Conservation (phyloP, 768 basidiomycete species). For the Butyriboletus loyo region DNA sequence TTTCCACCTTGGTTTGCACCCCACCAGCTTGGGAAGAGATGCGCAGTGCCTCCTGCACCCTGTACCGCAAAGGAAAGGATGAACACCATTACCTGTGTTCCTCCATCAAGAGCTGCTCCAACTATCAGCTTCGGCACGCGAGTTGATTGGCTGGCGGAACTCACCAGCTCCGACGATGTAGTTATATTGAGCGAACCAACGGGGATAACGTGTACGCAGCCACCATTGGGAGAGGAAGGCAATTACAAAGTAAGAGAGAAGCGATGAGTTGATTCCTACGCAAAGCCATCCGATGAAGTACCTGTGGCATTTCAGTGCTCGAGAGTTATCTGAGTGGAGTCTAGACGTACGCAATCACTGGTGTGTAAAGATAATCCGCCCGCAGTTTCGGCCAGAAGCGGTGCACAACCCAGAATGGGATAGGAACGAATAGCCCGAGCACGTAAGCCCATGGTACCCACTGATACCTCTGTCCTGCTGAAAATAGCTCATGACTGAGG, state of each 20-base stretch:
- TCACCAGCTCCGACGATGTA: conserved; percentile 60
- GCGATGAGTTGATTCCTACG: conserved; percentile 53
- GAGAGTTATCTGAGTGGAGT: neutral
- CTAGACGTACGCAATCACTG: conserved; percentile 26
- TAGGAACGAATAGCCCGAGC: conserved; percentile 34
- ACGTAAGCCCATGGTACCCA: conserved; percentile 43
- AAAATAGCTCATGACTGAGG: conserved; percentile 36
- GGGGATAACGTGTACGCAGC: conserved; percentile 54
- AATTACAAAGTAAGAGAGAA: conserved; percentile 46
- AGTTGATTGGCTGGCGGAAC: neutral
- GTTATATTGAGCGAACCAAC: conserved; percentile 68
- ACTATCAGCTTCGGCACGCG: neutral
- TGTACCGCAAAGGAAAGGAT: conserved; percentile 49
- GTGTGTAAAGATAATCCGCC: conserved; percentile 32
- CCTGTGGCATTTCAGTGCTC: conserved; percentile 12
- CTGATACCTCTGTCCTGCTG: conserved; percentile 28
- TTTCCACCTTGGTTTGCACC: conserved; percentile 52
- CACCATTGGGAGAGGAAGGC: conserved; percentile 60
- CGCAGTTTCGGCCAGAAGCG: conserved; percentile 33
- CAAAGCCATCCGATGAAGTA: conserved; percentile 44
- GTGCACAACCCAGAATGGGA: conserved; percentile 42
- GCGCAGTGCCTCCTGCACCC: conserved; percentile 47
- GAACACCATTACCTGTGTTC: conserved; percentile 52
- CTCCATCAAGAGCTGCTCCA: conserved; percentile 35
- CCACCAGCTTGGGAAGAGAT: conserved; percentile 57